phyloP scores from a whole-genome alignment of 73 alveolate species.

The Paramecium pentaurelia region DNA sequence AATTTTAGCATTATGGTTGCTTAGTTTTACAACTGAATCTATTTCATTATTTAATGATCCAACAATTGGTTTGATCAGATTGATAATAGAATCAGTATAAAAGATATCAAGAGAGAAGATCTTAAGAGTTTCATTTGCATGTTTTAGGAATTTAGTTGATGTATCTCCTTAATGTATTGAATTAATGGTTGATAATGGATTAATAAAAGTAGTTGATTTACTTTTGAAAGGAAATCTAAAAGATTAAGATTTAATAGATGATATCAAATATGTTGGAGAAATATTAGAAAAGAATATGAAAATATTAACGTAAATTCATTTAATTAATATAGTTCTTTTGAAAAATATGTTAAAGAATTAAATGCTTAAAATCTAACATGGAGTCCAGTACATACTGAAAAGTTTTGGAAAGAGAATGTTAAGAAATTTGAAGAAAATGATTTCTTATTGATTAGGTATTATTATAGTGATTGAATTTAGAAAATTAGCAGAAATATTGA shows the following conservation, averaged over 20 bases:
- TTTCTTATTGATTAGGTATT: conserved; percentile 10
- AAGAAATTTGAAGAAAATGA: conserved; percentile 84
- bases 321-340: conserved; percentile 69
- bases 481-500: conserved; percentile 77
- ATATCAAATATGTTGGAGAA: conserved; percentile 56
- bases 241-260: conserved; percentile 56
- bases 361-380: conserved; percentile 78
- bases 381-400: conserved; percentile 92
- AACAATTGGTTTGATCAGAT: conserved; percentile 3
- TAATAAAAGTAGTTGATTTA: conserved; percentile 45
- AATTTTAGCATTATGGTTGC: conserved; percentile 53
- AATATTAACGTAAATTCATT: conserved; percentile 29
- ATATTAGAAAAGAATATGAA: conserved; percentile 53
- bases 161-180: conserved; percentile 11
- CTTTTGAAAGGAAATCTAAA: conserved; percentile 49
- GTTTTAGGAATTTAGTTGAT: conserved; percentile 41
- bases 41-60: conserved; percentile 46
- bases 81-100: conserved; percentile 50
- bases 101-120: conserved; percentile 61
- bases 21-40: conserved; percentile 21
- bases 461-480: conserved; percentile 54
- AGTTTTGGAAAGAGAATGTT: conserved; percentile 94
- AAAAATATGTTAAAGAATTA: conserved; percentile 70
- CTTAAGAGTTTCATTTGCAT: conserved; percentile 60
- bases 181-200: conserved; percentile 51